Evolutionary conservation across 2,329 filamentous ascomycete genomes (phyloP), one percentile per base, ranked within the genome.

Genomic region (Amauroascus verrucosus): DNA sequence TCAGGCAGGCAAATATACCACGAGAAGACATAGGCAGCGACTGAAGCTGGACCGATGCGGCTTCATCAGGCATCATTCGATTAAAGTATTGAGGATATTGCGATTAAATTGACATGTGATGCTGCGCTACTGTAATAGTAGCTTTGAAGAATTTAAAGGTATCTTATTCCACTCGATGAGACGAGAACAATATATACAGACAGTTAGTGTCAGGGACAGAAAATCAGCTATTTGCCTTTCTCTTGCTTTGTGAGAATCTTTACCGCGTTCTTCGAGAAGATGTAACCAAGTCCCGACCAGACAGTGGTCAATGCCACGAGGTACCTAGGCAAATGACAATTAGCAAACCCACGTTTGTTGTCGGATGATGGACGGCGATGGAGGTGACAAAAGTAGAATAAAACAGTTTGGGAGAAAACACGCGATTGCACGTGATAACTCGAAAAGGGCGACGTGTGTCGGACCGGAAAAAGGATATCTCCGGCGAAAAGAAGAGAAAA

Each of bases 251-350:
- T 22, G 18, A 41, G 18, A 22, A 41, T 41, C 18, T 24, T 41
- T 2, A 41, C 38, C 11, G 38, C 18, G 20, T 41, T 41, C 11
- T 41, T 95, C 60, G 82, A 87, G 66, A 85, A 94, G 6, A 95
- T 77, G 67, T 98, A 98, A 68, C 90, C 95, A 13, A 90, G 76
- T 6, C 93, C 93, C 58, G 89, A 96, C 87, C 90, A 97, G 5
- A 95, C 71, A 0, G 93, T 98, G 3, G 93, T 98, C 0, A 77
- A 80, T 0, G 89, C 90, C 2, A 98, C 91, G 13, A 94, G 70
- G 61, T 87, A 91, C 64, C 87, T 91, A 60, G 22, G 14, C 20
- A 16, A 24, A 24, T n/a, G 43, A 56, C 30, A 53, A 54, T 54
- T 28, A 41, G 16, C 44, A 54, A 43, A 33, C 4, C 14, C 16